Conservation (phyloP, 2,329 filamentous ascomycete genomes). For the Talaromyces sp. region DNA sequence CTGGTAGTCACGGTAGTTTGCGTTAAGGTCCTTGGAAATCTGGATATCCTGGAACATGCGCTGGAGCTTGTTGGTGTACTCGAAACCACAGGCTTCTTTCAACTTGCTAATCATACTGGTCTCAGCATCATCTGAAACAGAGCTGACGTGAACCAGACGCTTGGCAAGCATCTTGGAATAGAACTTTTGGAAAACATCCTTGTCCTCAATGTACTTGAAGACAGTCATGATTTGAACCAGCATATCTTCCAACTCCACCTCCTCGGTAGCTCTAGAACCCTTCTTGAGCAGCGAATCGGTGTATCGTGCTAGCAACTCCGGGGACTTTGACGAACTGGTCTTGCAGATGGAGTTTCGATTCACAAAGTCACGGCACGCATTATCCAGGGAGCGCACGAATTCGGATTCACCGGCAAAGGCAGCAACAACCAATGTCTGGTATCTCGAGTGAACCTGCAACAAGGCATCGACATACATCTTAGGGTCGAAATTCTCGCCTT, state of each 20-base stretch:
- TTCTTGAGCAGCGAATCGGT: conserved; percentile 89
- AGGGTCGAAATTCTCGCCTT: conserved; percentile 85
- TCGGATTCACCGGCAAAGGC: conserved; percentile 95
- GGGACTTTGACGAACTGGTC: conserved; percentile 85
- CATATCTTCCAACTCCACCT: conserved; percentile 85
- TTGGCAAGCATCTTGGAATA: conserved; percentile 96
- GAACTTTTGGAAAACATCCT: conserved; percentile 99
- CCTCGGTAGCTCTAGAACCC: conserved; percentile 82
- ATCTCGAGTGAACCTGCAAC: conserved; percentile 89
- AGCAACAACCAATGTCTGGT: conserved; percentile 82
- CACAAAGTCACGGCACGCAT: conserved; percentile 95
- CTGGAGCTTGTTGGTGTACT: conserved; percentile 98
- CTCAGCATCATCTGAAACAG: conserved; percentile 93
- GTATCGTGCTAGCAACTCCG: conserved; percentile 91
- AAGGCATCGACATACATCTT: conserved; percentile 96
- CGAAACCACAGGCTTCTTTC: conserved; percentile 96
- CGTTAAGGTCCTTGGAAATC: conserved; percentile 95
- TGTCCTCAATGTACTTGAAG: conserved; percentile 99
- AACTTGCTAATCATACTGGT: conserved; percentile 99
- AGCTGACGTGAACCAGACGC: conserved; percentile 89
- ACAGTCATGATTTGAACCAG: conserved; percentile 96
- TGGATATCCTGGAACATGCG: conserved; percentile 99
- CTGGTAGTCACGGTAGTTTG: conserved; percentile 76
- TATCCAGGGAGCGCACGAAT: conserved; percentile 92
- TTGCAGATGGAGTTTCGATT: conserved; percentile 97